Evolutionary conservation across 345 rosid genomes (phyloP), one percentile per base, ranked within the genome.

Genomic region (Citrus glauca): DNA sequence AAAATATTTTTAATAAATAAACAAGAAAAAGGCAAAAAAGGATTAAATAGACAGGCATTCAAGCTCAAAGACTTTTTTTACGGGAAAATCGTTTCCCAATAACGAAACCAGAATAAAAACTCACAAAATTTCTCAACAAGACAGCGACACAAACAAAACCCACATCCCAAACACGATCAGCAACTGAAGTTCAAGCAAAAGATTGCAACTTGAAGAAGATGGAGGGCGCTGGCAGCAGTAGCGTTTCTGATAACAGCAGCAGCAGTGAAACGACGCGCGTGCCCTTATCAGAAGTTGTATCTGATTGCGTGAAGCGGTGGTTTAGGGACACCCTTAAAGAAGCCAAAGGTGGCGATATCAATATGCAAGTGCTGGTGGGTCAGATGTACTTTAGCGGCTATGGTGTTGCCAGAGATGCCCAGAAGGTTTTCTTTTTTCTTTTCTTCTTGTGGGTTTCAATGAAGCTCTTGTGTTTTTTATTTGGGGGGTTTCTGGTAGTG

Each of bases 381-480:
- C 99, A 95, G 92, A 95, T 95, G 99, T 95, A 93, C 82, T 84
- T 88, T 80, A 91, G 91, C 79, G 99, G 98, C 45, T 95, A 93
- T 84, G 98, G 99, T n/a, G 78, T 93, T 65, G 83, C 97, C 77
- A 88, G 89, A 68, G 97, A 95, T 83, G 74, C 86, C 56, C 92
- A 91, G 78, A 92, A 93, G 98, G 99, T 93, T 22, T 13, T 2
- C 59, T 74, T 27, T 64, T 64, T 33, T 70, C 13, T 20, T 25
- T 32, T 24, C 1, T 64, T 35, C 40, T 38, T 30, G 0, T 48
- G 3, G 11, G 45, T 69, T 70, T 48, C 30, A 2, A 45, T 45
- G 50, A 16, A 45, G 50, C 50, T 45, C 50, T 42, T 45, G 16
- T 13, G 50, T 11, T 45, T 42, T 45, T 45, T 0, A 45, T 45